These are phyloP conservation scores for Suillus alpinus DNA, from an alignment of 768 basidiomycete genomes.

Conservation along the genomic window DNA sequence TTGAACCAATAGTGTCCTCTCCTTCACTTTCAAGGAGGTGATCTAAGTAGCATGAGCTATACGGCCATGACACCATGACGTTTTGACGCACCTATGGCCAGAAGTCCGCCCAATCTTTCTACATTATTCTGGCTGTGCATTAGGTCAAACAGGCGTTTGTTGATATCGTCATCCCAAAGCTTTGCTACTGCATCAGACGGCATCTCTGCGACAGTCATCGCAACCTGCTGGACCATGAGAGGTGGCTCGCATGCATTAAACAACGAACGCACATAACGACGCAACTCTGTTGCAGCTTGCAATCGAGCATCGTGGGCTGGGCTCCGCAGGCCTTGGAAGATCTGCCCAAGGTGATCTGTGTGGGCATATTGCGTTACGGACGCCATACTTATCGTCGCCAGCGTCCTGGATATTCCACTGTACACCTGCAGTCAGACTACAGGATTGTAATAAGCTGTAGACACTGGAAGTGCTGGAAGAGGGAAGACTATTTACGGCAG, in stretches of 20 bases:
- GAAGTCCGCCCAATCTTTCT: slow-evolving; percentile 83
- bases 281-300: slow-evolving; percentile 68
- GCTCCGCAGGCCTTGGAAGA: slow-evolving; percentile 66
- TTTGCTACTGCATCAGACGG: slow-evolving; percentile 77
- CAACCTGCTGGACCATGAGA: slow-evolving; percentile 48
- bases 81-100: slow-evolving; percentile 72
- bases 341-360: slow-evolving; percentile 58
- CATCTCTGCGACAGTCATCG: slow-evolving; percentile 73
- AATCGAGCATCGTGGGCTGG: slow-evolving; percentile 61
- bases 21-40: slow-evolving; percentile 73
- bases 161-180: slow-evolving; percentile 85
- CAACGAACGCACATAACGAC: slow-evolving; percentile 60
- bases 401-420: slow-evolving; percentile 6
- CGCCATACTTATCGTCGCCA: slow-evolving; percentile 48
- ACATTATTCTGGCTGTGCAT: slow-evolving; percentile 75
- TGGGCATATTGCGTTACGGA: slow-evolving; percentile 55
- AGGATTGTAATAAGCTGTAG: background rate
- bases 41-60: slow-evolving; percentile 38
- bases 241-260: slow-evolving; percentile 8
- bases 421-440: background rate
- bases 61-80: slow-evolving; percentile 4
- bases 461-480: background rate
- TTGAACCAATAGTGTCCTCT: slow-evolving; percentile 80
- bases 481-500: background rate
- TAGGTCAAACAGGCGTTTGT: slow-evolving; percentile 73